These are phyloP conservation scores for Citrus unshiu DNA, from an alignment of 345 rosid species.

Conservation along the genomic window DNA sequence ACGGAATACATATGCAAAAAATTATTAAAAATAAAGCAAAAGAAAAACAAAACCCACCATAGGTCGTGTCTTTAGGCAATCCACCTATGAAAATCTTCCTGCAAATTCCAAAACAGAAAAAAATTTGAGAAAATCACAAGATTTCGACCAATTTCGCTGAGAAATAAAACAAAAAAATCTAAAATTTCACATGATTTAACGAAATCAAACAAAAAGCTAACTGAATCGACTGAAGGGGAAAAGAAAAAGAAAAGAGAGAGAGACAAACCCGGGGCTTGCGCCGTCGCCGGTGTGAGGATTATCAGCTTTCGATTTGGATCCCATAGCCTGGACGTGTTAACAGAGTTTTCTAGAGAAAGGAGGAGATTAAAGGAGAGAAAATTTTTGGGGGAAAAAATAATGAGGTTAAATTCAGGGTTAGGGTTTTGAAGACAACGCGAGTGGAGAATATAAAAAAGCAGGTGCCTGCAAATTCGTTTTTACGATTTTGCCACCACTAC, in stretches of 20 bases:
- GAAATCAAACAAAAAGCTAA: neutral
- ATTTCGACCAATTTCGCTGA: neutral
- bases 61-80: slow-evolving; percentile 67
- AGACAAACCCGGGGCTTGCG: slow-evolving; percentile 75
- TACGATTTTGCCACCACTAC: neutral
- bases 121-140: neutral
- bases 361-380: no score
- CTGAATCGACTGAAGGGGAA: neutral
- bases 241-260: neutral
- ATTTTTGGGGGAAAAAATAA: neutral
- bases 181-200: neutral
- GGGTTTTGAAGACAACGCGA: neutral
- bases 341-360: neutral
- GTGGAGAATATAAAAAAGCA: neutral
- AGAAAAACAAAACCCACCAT: slow-evolving; percentile 30
- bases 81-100: slow-evolving; percentile 92
- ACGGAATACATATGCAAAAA: neutral
- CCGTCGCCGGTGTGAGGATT: slow-evolving; percentile 60
- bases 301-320: slow-evolving; percentile 49
- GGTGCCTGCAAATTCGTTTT: neutral
- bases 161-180: neutral
- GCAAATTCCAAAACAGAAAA: slow-evolving; percentile 7
- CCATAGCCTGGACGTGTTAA: slow-evolving; percentile 30
- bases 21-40: neutral
- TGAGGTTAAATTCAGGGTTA: neutral